Evolutionary conservation across 345 rosid genomes (phyloP), one percentile per base, ranked within the genome.

Genomic region (Alliaria petiolata): DNA sequence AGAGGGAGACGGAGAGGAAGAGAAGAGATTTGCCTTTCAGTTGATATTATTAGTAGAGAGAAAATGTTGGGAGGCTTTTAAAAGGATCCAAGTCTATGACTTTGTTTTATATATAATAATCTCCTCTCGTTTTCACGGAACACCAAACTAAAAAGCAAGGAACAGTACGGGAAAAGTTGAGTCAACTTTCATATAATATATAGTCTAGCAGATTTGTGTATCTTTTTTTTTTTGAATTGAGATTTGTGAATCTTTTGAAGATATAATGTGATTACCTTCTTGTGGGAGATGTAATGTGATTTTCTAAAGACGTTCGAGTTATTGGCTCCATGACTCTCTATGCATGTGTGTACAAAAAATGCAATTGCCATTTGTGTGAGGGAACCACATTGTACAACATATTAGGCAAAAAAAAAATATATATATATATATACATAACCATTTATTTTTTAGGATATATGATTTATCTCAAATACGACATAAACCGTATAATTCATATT

Each of bases 31-130:
- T 65, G 66, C 19, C 43, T 49, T 55, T 36, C 4, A 59, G 34
- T 47, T 57, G 72, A 16, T 66, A 28, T n/a, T 47, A 30, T 36
- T 16, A 72, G 71, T n/a, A 4, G 43, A 65, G 67, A 74, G 62
- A 44, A 30, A 34, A 31, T 59, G 68, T 40, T 58, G 47, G 1
- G 16, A 53, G 17, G 6, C 5, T 42, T 52, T 54, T 15, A 55
- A 35, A 56, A 47, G 59, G 72, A 57, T 17, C 19, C 33, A 55
- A 35, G 22, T 44, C 36, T n/a, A 33, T n/a, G 44, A 52, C 62
- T 52, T 28, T 71, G 38, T n/a, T 39, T 49, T 30, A 7, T 31
- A 8, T 13, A n/a, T n/a, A n/a, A n/a, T n/a, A n/a, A n/a, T n/a
- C n/a, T n/a, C n/a, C 4, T 38, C 60, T 12, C 22, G 25, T 12